Percentiles rank a stretch among this genome's conserved stretches.
Conservation (phyloP, 495 filamentous ascomycete species). For the Tuber brumale region DNA sequence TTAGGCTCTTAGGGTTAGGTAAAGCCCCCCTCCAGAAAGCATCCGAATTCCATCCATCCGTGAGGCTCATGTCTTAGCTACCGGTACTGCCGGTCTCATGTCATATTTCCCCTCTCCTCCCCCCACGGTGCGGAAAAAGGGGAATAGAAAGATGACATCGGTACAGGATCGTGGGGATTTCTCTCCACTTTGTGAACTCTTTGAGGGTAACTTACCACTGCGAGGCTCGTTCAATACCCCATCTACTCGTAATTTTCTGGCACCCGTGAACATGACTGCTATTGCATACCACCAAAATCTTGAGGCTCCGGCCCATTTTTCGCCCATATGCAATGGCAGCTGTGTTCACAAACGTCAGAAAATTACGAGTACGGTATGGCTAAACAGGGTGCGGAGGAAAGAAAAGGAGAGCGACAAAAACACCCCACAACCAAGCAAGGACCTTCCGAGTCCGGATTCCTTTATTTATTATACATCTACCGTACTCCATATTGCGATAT, state of each 20-base stretch:
- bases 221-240: background rate
- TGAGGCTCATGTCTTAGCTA: background rate
- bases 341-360: too few relatives aligned
- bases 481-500: background rate
- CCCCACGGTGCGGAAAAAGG: background rate
- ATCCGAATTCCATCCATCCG: background rate
- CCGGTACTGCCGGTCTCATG: background rate
- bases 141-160: background rate
- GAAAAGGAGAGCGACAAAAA: background rate
- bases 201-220: background rate
- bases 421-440: background rate
- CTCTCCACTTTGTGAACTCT: background rate
- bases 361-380: too few relatives aligned
- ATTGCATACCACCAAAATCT: too few relatives aligned
- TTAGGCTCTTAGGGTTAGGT: background rate
- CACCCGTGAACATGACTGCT: too few relatives aligned
- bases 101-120: background rate
- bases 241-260: too few relatives aligned
- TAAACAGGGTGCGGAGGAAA: background rate
- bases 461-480: background rate
- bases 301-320: too few relatives aligned
- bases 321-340: too few relatives aligned
- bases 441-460: background rate
- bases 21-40: background rate
- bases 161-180: background rate